Base-by-base conservation (phyloP, 192 early-diverging fungal genomes). In the Coemansia nantahalensis region DNA sequence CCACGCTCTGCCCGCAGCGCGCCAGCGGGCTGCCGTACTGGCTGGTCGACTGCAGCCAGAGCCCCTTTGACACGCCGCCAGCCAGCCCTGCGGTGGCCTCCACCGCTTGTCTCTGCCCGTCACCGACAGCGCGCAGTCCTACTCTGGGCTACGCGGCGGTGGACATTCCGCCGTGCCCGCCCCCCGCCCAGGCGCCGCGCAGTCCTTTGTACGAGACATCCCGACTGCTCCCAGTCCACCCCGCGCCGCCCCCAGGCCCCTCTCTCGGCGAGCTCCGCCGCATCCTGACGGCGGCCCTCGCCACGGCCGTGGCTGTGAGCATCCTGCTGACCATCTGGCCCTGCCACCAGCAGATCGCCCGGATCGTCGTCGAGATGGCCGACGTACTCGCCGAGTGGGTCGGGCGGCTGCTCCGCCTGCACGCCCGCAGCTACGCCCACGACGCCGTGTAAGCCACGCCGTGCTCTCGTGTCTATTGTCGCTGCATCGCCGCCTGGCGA, bases 301-400 rank as follows among this genome's bases (percentile, higher is more conserved):
- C 62, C 12, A 32, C 41, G 12, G 60, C 60, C 9, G 54, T 44
- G 14, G 60, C 44, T 0, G 9, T 64, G 1, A 56, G 71, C 44
- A 34, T 62, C 22, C 48, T 39, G 12, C 28, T 67, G 15, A 31
- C 59, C 4, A 19, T 58, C 6, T 75, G 64, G 64, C 71, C 71
- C 9, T 56, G 54, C 36, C 71, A 39, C n/a, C 41, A 37, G 24
- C 71, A 55, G 21, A 35, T 75, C 13, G 32, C 54, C 1, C 34
- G 39, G 4, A 46, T 67, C 16, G 8, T 75, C 7, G 18, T 58
- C 16, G 71, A 75, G 49, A 30, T 75, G 16, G 33, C 50, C 21
- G 65, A 75, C 42, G 39, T 75, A 35, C 39, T 75, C 36, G 45
- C 58, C 0, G 59, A 75, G 47, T 75, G 71, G 71, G 40, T 75